phyloP scores from a whole-genome alignment of 345 rosid genomes.

The Zanthoxylum bungeanum region DNA sequence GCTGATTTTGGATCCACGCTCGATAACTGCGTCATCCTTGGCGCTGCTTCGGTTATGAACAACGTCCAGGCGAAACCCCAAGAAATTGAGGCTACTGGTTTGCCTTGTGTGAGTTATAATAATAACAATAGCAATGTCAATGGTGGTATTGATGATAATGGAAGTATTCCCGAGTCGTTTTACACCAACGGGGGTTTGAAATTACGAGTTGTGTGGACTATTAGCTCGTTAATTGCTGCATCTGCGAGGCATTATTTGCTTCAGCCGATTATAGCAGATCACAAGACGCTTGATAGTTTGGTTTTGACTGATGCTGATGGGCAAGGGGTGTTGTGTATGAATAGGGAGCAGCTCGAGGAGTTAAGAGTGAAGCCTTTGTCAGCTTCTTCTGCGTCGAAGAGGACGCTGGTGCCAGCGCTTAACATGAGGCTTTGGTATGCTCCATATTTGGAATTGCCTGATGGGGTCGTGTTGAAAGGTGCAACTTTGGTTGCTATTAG shows the following conservation, averaged over 20 bases:
- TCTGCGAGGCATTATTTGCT: slow-evolving; percentile 90
- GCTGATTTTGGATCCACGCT: slow-evolving; percentile 96
- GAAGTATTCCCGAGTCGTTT: slow-evolving; percentile 91
- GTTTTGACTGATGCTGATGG: slow-evolving; percentile 84
- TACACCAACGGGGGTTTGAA: slow-evolving; percentile 92
- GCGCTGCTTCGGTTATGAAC: slow-evolving; percentile 64
- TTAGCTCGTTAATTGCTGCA: slow-evolving; percentile 89
- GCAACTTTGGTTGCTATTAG: slow-evolving; percentile 93
- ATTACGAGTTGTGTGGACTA: slow-evolving; percentile 94
- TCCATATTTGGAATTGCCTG: slow-evolving; percentile 71
- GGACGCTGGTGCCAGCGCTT: slow-evolving; percentile 89
- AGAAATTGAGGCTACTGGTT: slow-evolving; percentile 27
- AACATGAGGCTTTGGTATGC: slow-evolving; percentile 99
- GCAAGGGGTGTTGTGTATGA: slow-evolving; percentile 94
- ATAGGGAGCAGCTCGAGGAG: slow-evolving; percentile 87
- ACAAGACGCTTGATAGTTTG: slow-evolving; percentile 77
- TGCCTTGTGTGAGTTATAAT: slow-evolving; percentile 17
- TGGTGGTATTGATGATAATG: slow-evolving; percentile 58
- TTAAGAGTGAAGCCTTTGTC: slow-evolving; percentile 84
- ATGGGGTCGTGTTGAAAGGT: slow-evolving; percentile 80
- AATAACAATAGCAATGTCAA: background rate
- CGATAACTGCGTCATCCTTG: slow-evolving; percentile 84
- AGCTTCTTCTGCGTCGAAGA: slow-evolving; percentile 89
- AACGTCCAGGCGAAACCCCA: background rate
- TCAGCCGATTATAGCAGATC: slow-evolving; percentile 85